Evolutionary conservation across 2,329 filamentous ascomycete genomes (phyloP), one percentile per base, ranked within the genome.

Genomic region (Xylaria sp.): DNA sequence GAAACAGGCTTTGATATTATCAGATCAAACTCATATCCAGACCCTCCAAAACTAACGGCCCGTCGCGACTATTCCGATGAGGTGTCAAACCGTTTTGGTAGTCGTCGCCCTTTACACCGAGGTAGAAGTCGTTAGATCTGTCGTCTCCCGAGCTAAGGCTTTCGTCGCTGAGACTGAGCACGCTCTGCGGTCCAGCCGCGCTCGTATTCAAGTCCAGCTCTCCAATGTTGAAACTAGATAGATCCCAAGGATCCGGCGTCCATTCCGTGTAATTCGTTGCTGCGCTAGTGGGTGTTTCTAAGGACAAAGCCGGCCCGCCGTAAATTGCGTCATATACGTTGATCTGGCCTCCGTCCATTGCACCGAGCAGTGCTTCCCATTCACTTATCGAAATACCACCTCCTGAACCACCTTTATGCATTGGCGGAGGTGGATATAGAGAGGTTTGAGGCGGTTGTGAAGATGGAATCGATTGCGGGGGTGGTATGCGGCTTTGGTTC

Each of bases 281-380:
- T 1, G 79, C 73, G n/a, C 80, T 81, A 0, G 82, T 76, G 20
- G 84, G 79, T 12, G 84, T 80, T 25, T 84, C 81, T 39, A 85
- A 77, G 4, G 80, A 81, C 69, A 82, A 79, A 53, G 83, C 84
- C 10, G 86, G 85, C 0, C 91, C 91, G 43, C 91, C 92, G 72
- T 94, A 94, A 63, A 93, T 93, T 46, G 90, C 90, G 76, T 93
- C 91, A 78, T 93, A 96, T n/a, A 97, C 91, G 76, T 95, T 97
- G 62, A 90, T 88, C 71, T 91, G 87, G 0, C 93, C 93, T 41
- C 90, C 90, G 73, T 97, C 93, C 78, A 97, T 89, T 25, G 90
- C 91, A 4, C 91, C 90, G 1, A 97, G 85, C 0, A 97, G 84
- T 1, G 90, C 89, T 78, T 97, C 93, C 94, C 93, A 97, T 73